Evolutionary conservation across 768 basidiomycete genomes (phyloP).

Genomic region (Termitomyces sp.): DNA sequence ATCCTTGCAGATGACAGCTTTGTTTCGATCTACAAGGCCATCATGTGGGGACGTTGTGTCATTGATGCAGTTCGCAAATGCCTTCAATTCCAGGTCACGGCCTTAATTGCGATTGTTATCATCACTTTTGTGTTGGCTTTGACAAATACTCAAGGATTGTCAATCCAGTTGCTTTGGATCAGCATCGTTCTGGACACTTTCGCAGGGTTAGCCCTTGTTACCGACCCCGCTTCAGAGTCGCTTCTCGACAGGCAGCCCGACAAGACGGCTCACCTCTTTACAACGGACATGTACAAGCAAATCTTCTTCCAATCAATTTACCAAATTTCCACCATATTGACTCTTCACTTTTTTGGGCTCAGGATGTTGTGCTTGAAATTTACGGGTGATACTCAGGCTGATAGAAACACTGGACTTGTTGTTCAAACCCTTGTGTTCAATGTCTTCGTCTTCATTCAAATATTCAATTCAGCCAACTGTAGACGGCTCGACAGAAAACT

Average conservation of each 20-base stretch:
- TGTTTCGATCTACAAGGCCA: conserved; percentile 92
- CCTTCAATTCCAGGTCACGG: conserved; percentile 93
- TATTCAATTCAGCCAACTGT: conserved; percentile 94
- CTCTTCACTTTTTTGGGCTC: conserved; percentile 85
- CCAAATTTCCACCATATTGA: conserved; percentile 76
- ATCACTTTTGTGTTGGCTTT: conserved; percentile 85
- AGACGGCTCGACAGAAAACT: conserved; percentile 80
- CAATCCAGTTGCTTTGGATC: conserved; percentile 96
- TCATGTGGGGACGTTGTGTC: conserved; percentile 99
- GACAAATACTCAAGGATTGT: conserved; percentile 67
- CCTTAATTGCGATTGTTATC: conserved; percentile 92
- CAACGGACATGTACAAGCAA: conserved; percentile 95
- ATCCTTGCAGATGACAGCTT: conserved; percentile 99
- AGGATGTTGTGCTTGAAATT: conserved; percentile 62
- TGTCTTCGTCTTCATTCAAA: conserved; percentile 94
- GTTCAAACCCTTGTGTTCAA: conserved; percentile 94
- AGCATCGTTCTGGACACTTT: conserved; percentile 99
- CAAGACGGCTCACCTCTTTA: conserved; percentile 84
- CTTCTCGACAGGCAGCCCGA: conserved; percentile 91
- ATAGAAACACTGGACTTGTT: conserved; percentile 37
- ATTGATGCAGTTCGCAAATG: conserved; percentile 98
- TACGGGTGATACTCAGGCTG: conserved; percentile 24
- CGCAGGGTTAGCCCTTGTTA: conserved; percentile 95
- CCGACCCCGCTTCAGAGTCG: conserved; percentile 83
- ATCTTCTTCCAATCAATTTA: conserved; percentile 88